A percentile compares a stretch with the other conserved stretches of the same genome.
phyloP scores from a whole-genome alignment of 371 early-diverging fungal genomes.

The Mucor plumbeus region DNA sequence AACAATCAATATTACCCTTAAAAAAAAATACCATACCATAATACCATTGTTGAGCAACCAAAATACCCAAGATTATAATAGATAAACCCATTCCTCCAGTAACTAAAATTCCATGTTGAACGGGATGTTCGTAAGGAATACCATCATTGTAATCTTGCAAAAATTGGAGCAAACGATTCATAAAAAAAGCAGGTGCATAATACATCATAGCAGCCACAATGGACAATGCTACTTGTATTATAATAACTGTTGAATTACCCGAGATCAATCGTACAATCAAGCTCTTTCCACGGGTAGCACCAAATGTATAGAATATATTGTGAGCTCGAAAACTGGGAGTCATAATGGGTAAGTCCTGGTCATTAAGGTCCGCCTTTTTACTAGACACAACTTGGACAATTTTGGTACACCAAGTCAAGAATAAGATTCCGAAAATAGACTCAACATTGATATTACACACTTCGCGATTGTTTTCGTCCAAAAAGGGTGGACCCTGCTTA shows the following conservation, averaged over 20 bases:
- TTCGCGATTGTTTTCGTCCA: constrained; percentile 14
- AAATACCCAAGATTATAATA: constrained; percentile 31
- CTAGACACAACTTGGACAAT: constrained; percentile 11
- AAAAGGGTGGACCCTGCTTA: constrained; percentile 26
- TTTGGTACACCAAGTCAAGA: constrained; percentile 26
- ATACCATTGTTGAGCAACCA: constrained; percentile 41
- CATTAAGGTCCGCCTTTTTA: constrained; percentile 2
- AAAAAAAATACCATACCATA: constrained; percentile 18
- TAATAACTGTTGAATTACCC: neutral
- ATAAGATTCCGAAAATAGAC: constrained; percentile 26
- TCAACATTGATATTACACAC: constrained; percentile 27
- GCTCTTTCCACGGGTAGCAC: constrained; percentile 2
- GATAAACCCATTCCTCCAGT: constrained; percentile 42
- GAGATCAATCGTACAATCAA: constrained; percentile 10
- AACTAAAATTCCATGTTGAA: constrained; percentile 21
- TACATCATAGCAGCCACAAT: constrained; percentile 12
- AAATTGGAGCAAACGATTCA: constrained; percentile 30
- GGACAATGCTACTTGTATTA: constrained; percentile 12
- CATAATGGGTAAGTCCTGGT: constrained; percentile 29
- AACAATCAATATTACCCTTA: no score
- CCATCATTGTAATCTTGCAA: constrained; percentile 23
- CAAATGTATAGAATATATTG: constrained; percentile 25
- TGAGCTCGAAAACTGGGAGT: constrained; percentile 24
- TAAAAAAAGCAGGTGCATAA: constrained; percentile 30
- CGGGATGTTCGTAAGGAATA: neutral